Evolutionary conservation across 768 basidiomycete genomes (phyloP).

Genomic region (Termitomyces sp.): DNA sequence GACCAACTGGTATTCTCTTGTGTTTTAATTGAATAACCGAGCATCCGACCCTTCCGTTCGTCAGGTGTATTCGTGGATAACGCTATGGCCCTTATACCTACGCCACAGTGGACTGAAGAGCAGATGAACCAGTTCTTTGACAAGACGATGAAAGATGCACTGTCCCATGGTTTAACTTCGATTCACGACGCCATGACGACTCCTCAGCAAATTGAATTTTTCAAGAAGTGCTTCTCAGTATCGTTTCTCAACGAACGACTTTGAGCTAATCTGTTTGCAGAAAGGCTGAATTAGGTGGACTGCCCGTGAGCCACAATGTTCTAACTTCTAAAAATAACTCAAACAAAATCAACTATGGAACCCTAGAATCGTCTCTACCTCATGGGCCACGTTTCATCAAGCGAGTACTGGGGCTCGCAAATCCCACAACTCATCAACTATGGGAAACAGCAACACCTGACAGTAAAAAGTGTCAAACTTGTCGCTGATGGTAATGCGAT

Average conservation of each 20-base stretch:
- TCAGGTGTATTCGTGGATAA: slow-evolving; percentile 82
- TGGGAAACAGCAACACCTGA: slow-evolving; percentile 50
- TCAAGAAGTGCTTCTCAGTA: slow-evolving; percentile 45
- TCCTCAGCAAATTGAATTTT: slow-evolving; percentile 56
- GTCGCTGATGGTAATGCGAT: slow-evolving; percentile 64
- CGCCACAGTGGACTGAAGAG: slow-evolving; percentile 59
- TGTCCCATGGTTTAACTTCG: slow-evolving; percentile 78
- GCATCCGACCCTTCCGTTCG: neutral
- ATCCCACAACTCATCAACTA: slow-evolving; percentile 59
- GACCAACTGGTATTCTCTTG: slow-evolving; percentile 55
- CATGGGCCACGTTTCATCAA: slow-evolving; percentile 51
- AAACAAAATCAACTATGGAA: neutral
- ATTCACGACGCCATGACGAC: slow-evolving; percentile 78
- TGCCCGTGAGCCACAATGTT: slow-evolving; percentile 53
- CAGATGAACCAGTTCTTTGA: slow-evolving; percentile 58
- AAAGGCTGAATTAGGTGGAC: slow-evolving; percentile 58
- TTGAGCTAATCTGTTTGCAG: slow-evolving; percentile 30
- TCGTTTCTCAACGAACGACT: neutral
- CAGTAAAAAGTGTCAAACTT: slow-evolving; percentile 66
- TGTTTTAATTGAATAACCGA: neutral
- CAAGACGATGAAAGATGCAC: slow-evolving; percentile 61
- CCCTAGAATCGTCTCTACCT: slow-evolving; percentile 56
- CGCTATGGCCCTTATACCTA: slow-evolving; percentile 73
- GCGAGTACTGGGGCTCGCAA: slow-evolving; percentile 63
- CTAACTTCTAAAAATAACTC: neutral